A percentile compares a stretch with the other conserved stretches of the same genome.
phyloP scores from a whole-genome alignment of 2,329 filamentous ascomycete species.

The Trichoderma sp. region DNA sequence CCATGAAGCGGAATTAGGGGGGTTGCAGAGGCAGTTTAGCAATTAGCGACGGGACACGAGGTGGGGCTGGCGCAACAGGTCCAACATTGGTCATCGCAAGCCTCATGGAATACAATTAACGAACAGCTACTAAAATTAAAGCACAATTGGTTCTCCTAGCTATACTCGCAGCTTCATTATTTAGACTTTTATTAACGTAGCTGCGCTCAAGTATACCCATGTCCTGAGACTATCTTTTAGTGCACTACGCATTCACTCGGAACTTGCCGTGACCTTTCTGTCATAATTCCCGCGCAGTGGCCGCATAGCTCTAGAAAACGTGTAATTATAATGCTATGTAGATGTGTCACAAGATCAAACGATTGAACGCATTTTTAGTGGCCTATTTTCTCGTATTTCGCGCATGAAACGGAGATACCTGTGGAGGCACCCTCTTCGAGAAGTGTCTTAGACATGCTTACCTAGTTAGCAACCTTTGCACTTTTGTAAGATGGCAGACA shows the following conservation, averaged over 20 bases:
- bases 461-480: neutral
- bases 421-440: neutral
- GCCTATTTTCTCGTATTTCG: neutral
- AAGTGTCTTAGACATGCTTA: neutral
- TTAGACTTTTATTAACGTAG: neutral
- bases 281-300: neutral
- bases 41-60: neutral
- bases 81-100: neutral
- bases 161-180: neutral
- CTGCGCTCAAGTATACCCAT: neutral
- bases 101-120: too few relatives aligned
- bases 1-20: neutral
- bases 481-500: neutral
- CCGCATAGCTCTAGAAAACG: neutral
- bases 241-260: neutral
- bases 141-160: neutral
- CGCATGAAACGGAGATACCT: neutral
- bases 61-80: neutral
- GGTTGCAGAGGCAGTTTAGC: neutral
- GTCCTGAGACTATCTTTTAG: neutral
- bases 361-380: neutral
- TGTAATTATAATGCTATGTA: neutral
- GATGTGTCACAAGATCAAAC: neutral
- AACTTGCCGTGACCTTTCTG: neutral
- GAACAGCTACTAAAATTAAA: neutral